A percentile compares a stretch with the other conserved stretches of the same genome.
Evolutionary conservation across 2,329 filamentous ascomycete genomes (phyloP).

Genomic region (Ambrosiella xylebori): DNA sequence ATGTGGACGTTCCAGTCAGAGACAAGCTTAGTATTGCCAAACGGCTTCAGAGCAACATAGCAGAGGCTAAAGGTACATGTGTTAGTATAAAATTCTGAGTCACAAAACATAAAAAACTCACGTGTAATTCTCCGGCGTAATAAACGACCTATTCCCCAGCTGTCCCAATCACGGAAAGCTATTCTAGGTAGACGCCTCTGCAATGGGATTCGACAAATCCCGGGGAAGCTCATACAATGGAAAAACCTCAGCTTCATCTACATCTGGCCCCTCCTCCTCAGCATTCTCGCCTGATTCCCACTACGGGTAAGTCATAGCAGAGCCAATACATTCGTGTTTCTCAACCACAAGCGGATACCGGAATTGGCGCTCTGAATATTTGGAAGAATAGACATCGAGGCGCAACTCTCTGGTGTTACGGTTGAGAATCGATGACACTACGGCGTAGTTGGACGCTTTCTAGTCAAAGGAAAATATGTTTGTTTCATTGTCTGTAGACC

Average conservation of each 20-base stretch:
- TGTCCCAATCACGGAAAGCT: slow-evolving; percentile 18
- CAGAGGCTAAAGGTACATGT: slow-evolving; percentile 12
- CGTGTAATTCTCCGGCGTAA: slow-evolving; percentile 17
- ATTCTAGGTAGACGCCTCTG: slow-evolving; percentile 10
- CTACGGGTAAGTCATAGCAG: no score
- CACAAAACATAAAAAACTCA: neutral
- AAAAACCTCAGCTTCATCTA: no score
- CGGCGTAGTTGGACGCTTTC: slow-evolving; percentile 14
- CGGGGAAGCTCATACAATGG: slow-evolving; percentile 7
- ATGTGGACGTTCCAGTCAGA: slow-evolving; percentile 16
- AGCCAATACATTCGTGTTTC: slow-evolving; percentile 24
- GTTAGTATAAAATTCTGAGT: neutral
- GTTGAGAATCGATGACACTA: slow-evolving; percentile 15
- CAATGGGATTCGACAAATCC: slow-evolving; percentile 19
- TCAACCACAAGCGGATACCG: slow-evolving; percentile 24
- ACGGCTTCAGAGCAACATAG: slow-evolving; percentile 17
- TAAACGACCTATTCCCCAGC: slow-evolving; percentile 17
- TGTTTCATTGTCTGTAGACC: neutral
- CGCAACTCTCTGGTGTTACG: slow-evolving; percentile 22
- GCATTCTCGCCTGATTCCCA: no score
- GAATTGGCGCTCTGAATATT: slow-evolving; percentile 25
- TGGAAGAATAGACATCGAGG: slow-evolving; percentile 25
- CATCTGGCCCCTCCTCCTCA: no score
- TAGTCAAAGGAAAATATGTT: slow-evolving; percentile 11
- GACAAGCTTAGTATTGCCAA: slow-evolving; percentile 15